phyloP scores from a whole-genome alignment of 108 stramenopile species.

The Ochromonas danica region DNA sequence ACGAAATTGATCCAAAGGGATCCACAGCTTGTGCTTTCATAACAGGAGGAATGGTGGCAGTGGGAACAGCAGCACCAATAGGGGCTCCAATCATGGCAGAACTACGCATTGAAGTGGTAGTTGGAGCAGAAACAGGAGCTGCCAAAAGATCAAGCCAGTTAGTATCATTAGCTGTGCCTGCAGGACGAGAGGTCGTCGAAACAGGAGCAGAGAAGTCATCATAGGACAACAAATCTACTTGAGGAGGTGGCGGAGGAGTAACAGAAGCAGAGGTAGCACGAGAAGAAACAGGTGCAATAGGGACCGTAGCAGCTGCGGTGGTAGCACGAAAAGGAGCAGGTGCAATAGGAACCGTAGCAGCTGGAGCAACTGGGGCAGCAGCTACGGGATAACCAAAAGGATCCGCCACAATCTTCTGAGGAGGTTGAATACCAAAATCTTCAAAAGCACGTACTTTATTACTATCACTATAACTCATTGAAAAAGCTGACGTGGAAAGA shows the following conservation, averaged over 20 bases:
- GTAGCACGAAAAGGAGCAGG: slow-evolving; percentile 18
- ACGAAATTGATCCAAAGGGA: neutral
- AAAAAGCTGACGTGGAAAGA: neutral
- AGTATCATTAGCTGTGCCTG: neutral
- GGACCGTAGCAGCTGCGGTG: slow-evolving; percentile 25
- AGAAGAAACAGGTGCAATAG: neutral
- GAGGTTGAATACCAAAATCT: too few species aligned
- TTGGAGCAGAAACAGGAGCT: neutral
- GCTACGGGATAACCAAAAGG: neutral
- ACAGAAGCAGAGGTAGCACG: neutral
- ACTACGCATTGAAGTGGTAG: neutral
- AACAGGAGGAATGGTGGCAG: neutral
- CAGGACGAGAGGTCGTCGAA: neutral
- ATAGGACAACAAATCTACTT: neutral
- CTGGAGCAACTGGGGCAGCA: slow-evolving; percentile 1
- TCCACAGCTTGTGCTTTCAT: neutral
- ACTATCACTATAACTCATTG: neutral
- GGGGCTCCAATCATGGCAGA: neutral
- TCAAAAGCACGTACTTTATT: neutral
- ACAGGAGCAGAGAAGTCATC: neutral
- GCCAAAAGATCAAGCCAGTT: neutral
- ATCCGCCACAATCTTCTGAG: neutral
- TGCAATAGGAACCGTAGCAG: neutral
- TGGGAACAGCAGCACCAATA: neutral
- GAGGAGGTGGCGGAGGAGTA: neutral